Conservation (phyloP, 768 basidiomycete species). For the Tephrocybe rancida region DNA sequence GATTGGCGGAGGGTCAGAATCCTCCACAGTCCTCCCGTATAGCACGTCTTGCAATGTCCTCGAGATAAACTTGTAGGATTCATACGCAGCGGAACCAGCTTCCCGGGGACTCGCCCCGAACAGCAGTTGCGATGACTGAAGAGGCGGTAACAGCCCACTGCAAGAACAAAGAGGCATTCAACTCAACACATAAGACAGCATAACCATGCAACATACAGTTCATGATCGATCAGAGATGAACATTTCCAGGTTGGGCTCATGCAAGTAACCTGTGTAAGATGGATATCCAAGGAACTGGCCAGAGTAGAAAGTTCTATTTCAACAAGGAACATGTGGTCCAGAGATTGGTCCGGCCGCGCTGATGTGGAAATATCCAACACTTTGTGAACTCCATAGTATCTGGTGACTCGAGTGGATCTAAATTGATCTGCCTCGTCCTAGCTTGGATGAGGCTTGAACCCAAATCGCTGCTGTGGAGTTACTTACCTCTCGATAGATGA, state of each 20-base stretch:
- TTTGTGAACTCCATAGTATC: conserved; percentile 60
- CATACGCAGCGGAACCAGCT: conserved; percentile 35
- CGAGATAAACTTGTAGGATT: conserved; percentile 52
- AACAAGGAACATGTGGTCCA: conserved; percentile 52
- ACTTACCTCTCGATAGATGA: conserved; percentile 64
- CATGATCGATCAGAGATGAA: conserved; percentile 33
- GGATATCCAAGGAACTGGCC: conserved; percentile 39
- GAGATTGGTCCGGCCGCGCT: conserved; percentile 51
- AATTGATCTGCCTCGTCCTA: conserved; percentile 56
- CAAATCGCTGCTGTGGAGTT: background rate
- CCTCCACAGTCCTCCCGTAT: conserved; percentile 42
- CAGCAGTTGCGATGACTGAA: conserved; percentile 47
- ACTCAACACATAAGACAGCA: conserved; percentile 10
- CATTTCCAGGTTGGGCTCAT: conserved; percentile 75
- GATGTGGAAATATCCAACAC: conserved; percentile 56
- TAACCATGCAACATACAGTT: conserved; percentile 41
- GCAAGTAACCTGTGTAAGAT: conserved; percentile 59
- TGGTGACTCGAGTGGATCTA: conserved; percentile 55
- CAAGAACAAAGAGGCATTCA: background rate
- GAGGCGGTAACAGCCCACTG: conserved; percentile 47
- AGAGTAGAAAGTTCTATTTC: conserved; percentile 61
- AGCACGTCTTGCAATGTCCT: conserved; percentile 53
- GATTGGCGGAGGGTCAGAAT: conserved; percentile 51
- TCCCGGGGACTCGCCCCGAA: conserved; percentile 44
- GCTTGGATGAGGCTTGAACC: conserved; percentile 1